These are phyloP conservation scores for Aspergillus nomiae DNA, from an alignment of 2,329 filamentous ascomycete genomes.

Conservation along the genomic window DNA sequence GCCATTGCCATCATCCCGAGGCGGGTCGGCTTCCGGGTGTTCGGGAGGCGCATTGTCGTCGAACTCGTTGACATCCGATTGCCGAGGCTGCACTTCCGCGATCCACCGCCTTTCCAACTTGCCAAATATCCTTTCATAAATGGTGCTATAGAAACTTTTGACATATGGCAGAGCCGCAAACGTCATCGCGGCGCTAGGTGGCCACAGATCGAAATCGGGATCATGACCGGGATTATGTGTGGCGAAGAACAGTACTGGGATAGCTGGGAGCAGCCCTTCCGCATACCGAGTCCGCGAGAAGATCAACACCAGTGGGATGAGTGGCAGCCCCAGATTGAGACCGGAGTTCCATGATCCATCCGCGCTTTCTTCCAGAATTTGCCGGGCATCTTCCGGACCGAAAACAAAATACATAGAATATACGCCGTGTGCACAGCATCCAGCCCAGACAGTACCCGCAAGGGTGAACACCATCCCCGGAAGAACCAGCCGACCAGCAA, in stretches of 20 bases:
- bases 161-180: conserved; percentile 68
- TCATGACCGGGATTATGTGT: conserved; percentile 47
- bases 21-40: conserved; percentile 33
- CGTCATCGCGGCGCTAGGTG: conserved; percentile 66
- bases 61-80: conserved; percentile 41
- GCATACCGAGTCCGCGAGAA: conserved; percentile 66
- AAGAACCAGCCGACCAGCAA: conserved; percentile 62
- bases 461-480: conserved; percentile 62
- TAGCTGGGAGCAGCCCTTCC: conserved; percentile 64
- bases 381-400: conserved; percentile 60
- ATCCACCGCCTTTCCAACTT: conserved; percentile 63
- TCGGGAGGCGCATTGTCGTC: conserved; percentile 38
- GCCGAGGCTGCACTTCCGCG: conserved; percentile 62
- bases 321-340: conserved; percentile 62
- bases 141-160: conserved; percentile 62
- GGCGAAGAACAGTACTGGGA: conserved; percentile 60
- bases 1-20: conserved; percentile 36
- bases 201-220: conserved; percentile 62
- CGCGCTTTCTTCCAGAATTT: conserved; percentile 52
- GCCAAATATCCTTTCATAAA: conserved; percentile 63
- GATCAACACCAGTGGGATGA: conserved; percentile 69
- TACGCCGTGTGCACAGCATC: conserved; percentile 60
- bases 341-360: conserved; percentile 49
- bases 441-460: conserved; percentile 52
- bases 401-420: conserved; percentile 68